Base-by-base conservation (phyloP, 2,329 filamentous ascomycete genomes). In the Penicillium sp. region DNA sequence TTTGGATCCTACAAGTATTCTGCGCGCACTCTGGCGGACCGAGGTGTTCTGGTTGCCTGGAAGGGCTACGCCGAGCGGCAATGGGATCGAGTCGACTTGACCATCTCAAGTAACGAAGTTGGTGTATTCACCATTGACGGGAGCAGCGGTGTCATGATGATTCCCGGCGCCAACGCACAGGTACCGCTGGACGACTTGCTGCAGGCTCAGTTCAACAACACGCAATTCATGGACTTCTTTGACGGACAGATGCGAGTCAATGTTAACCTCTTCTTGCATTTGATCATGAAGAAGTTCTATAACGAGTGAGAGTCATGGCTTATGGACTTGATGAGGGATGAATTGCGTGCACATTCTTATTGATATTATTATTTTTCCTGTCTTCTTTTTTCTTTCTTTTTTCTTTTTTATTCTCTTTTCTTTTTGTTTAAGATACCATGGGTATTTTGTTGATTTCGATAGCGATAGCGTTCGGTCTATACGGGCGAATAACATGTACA, bases 271-370 rank as follows among this genome's bases (percentile, higher is more conserved):
- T 86, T 99, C 78, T 82, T 99, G 81, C 94, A 99, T 82, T 81
- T 97, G 75, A 85, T 99, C 67, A 97, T 97, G 82, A 96, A 95
- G 85, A 99, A 99, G 83, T 99, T 99, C 77, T 99, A 99, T 69
- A 81, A 81, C 65, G 78, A 80, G 66, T 78, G 62, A 73, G 63
- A 40, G 42, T 61, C 49, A 61, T 55, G 56, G 35, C 23, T 59
- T 55, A 67, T 47, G 61, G 64, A 61, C 38, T 37, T 66, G 61
- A 67, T 47, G 65, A 65, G 55, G 58, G 59, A 67, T 62, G 63
- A 62, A 50, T 45, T 21, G 43, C 56, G 52, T 59, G 56, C 59
- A 60, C 59, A 62, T 65, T 66, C 45, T 58, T 63, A 57, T 57
- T 46, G 54, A 59, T 66, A 53, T 67, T 60, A 43, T 61, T 60